Conservation (phyloP, 2,329 filamentous ascomycete species). For the Aspergillus proliferans region DNA sequence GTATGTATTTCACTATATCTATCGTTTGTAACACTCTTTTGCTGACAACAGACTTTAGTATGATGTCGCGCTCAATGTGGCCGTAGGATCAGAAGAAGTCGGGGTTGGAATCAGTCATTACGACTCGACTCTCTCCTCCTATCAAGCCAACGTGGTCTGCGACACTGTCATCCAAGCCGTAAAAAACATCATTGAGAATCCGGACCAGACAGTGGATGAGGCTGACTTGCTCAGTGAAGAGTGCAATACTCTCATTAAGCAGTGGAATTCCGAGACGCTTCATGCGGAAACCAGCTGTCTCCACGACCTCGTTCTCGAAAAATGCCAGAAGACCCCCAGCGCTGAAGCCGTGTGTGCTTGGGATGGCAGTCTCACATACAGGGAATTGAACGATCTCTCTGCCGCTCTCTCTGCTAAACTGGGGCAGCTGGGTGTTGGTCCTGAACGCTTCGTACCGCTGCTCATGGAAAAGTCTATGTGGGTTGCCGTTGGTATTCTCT, state of each 20-base stretch:
- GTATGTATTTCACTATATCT: neutral
- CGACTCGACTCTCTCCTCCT: no score
- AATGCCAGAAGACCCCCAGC: neutral
- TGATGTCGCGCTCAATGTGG: no score
- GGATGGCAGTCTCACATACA: neutral
- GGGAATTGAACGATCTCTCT: neutral
- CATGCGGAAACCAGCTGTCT: neutral
- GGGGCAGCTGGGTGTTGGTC: neutral
- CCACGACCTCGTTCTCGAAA: neutral
- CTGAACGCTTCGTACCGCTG: neutral
- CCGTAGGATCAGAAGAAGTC: no score
- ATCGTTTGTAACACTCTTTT: no score
- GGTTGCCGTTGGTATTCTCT: neutral
- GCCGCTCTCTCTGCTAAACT: neutral
- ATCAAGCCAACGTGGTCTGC: no score
- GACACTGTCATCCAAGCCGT: neutral
- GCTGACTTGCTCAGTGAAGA: neutral
- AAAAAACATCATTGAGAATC: neutral
- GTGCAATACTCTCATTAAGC: neutral
- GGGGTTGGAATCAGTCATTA: no score
- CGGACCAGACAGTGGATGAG: neutral
- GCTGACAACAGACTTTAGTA: no score
- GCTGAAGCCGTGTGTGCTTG: neutral
- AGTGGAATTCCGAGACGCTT: neutral
- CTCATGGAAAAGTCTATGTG: neutral